phyloP scores from a whole-genome alignment of 2,329 filamentous ascomycete genomes.

The Lasiodiplodia sp. region DNA sequence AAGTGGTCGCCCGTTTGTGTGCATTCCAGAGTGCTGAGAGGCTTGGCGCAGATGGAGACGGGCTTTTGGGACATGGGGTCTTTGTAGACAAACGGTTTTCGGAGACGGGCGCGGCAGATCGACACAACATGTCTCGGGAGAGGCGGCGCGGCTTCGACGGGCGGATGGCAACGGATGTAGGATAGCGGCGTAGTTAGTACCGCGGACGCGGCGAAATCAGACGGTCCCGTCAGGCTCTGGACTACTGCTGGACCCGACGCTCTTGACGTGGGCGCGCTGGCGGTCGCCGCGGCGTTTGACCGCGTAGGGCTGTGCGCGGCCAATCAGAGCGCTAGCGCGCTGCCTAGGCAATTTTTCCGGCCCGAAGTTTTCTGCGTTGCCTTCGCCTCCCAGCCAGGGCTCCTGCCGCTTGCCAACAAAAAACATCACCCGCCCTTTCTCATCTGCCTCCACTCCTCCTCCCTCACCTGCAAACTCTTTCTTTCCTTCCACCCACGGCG shows the following conservation, averaged over 20 bases:
- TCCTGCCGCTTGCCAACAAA: constrained; percentile 30
- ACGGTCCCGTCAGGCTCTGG: constrained; percentile 2
- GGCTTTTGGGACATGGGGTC: constrained; percentile 77
- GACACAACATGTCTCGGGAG: neutral
- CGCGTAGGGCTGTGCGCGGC: constrained; percentile 26
- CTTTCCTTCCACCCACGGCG: constrained; percentile 2
- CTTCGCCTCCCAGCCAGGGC: constrained; percentile 30
- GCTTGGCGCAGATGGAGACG: constrained; percentile 67
- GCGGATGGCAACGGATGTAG: neutral
- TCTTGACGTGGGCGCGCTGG: constrained; percentile 15
- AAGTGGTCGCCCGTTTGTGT: constrained; percentile 33
- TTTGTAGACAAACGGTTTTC: constrained; percentile 30
- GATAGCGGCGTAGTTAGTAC: constrained; percentile 16
- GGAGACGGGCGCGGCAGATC: constrained; percentile 2
- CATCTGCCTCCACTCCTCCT: constrained; percentile 21
- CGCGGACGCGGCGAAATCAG: constrained; percentile 1
- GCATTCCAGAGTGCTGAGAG: constrained; percentile 30
- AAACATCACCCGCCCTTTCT: constrained; percentile 29
- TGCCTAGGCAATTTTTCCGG: constrained; percentile 28
- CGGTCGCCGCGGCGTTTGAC: constrained; percentile 22
- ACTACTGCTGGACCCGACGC: constrained; percentile 4
- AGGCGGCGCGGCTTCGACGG: neutral
- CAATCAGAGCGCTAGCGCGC: constrained; percentile 27
- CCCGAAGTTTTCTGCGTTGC: constrained; percentile 30
- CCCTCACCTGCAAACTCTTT: constrained; percentile 16